These are phyloP conservation scores for Chrysochromulina parva DNA, from an alignment of 78 protist genomes.

Conservation along the genomic window DNA sequence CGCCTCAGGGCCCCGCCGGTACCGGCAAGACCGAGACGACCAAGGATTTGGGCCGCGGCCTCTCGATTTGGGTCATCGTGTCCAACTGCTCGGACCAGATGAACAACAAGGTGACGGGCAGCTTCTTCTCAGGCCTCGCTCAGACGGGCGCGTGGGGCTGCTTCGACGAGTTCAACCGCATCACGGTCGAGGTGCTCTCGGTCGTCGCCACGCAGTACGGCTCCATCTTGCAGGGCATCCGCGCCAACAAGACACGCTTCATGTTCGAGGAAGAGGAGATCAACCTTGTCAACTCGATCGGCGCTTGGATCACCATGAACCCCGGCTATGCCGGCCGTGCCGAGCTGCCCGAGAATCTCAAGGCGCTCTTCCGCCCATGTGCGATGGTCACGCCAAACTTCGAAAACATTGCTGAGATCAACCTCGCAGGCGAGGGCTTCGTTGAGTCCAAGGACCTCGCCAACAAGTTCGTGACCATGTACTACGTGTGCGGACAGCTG, in stretches of 20 bases:
- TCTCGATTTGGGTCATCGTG: conserved; percentile 61
- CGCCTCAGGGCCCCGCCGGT: conserved; percentile 96
- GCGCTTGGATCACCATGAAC: conserved; percentile 90
- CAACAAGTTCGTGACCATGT: conserved; percentile 78
- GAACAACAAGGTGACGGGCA: conserved; percentile 67
- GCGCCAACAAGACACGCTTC: conserved; percentile 48
- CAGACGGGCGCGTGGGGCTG: conserved; percentile 87
- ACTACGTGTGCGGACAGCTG: conserved; percentile 73
- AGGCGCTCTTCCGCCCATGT: conserved; percentile 86
- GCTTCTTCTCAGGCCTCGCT: conserved; percentile 85
- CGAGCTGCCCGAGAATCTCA: conserved; percentile 90
- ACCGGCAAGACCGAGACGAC: conserved; percentile 94
- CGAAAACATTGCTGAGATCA: conserved; percentile 69
- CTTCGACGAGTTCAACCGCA: conserved; percentile 86
- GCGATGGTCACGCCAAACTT: conserved; percentile 90
- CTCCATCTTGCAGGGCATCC: conserved; percentile 72
- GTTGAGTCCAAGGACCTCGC: conserved; percentile 68
- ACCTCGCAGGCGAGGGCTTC: conserved; percentile 43
- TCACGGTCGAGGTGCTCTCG: conserved; percentile 80
- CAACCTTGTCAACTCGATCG: conserved; percentile 46
- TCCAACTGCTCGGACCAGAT: conserved; percentile 89
- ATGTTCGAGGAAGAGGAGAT: conserved; percentile 49
- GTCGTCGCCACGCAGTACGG: conserved; percentile 88
- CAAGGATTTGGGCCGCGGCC: conserved; percentile 62
- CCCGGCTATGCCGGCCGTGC: conserved; percentile 95